Evolutionary conservation across 345 rosid genomes (phyloP), one percentile per base, ranked within the genome.

Genomic region (Salix brachista): DNA sequence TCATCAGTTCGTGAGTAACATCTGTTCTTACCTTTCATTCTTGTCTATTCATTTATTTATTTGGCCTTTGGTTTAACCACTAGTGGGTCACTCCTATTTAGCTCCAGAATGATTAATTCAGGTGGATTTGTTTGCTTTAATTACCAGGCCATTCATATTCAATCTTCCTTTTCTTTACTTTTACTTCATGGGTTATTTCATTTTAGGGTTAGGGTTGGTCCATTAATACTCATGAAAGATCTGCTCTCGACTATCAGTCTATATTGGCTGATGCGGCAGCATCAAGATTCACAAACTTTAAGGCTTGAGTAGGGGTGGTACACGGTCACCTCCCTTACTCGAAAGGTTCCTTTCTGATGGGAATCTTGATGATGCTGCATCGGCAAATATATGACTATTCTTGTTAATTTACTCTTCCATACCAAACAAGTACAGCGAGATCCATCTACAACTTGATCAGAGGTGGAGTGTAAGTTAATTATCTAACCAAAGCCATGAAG

Each of bases 341-440:
- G 58, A 61, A 74, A 30, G 69, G 52, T 48, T 41, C 78, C 72
- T 81, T 70, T 26, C 41, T 65, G 67, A 21, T 87, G 90, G 79
- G 90, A 87, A 87, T 87, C 90, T 83, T 87, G 90, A 87, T 87
- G 90, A 87, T 87, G 90, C 90, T 87, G 90, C 90, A 87, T 81
- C 90, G 39, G 83, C 88, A 58, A 74, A 78, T 84, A 81, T 65
- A 69, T 82, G 88, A 67, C 88, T 84, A 76, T 46, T 5, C 39
- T 32, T 66, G 13, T 30, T 18, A 23, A 19, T 61, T 34, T 8
- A 23, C 64, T 58, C 28, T n/a, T 58, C 1, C 26, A 58, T 3
- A 0, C 58, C 64, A 58, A 23, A 23, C 13, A 58, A 8, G 64
- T 3, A 9, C 61, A 54, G 23, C 61, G 10, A 21, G 61, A 10